A percentile compares a stretch with the other conserved stretches of the same genome.
Conservation (phyloP, 148 eudicot species). For the Chenopodium suecicum region DNA sequence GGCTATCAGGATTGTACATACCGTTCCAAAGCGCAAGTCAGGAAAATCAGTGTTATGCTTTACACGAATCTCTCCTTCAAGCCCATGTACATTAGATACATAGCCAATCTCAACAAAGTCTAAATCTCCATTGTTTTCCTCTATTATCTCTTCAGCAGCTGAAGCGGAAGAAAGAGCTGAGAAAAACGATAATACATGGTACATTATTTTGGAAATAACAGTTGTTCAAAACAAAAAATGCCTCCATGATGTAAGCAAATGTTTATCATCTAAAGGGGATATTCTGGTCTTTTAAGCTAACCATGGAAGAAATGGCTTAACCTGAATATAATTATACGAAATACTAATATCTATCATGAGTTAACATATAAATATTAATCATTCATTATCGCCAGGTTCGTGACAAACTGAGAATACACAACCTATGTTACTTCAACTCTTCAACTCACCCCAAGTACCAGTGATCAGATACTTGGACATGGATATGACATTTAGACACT, state of each 20-base stretch:
- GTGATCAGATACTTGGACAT: not conserved
- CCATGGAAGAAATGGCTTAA: not conserved
- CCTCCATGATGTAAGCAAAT: not conserved
- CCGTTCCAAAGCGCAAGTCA: constrained; percentile 76
- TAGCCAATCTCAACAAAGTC: constrained; percentile 77
- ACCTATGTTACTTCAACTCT: not conserved
- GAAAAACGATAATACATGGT: not conserved
- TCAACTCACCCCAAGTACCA: not conserved
- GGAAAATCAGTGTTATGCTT: constrained; percentile 84
- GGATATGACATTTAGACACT: not conserved
- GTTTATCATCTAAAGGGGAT: no score
- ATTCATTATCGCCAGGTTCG: not conserved
- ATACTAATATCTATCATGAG: not conserved
- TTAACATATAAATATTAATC: not conserved
- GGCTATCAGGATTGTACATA: constrained; percentile 22
- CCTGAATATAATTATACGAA: not conserved
- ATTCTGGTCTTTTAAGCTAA: no score
- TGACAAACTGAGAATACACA: no score
- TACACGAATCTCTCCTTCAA: constrained; percentile 88
- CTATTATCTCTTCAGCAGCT: constrained; percentile 45
- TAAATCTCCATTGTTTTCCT: constrained; percentile 39
- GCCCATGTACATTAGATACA: constrained; percentile 78
- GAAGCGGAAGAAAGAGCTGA: constrained; percentile 16
- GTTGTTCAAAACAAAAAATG: not conserved
- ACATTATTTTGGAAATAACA: not conserved